Base-by-base conservation (phyloP, 2,329 filamentous ascomycete species). In the Cercospora citrullina region DNA sequence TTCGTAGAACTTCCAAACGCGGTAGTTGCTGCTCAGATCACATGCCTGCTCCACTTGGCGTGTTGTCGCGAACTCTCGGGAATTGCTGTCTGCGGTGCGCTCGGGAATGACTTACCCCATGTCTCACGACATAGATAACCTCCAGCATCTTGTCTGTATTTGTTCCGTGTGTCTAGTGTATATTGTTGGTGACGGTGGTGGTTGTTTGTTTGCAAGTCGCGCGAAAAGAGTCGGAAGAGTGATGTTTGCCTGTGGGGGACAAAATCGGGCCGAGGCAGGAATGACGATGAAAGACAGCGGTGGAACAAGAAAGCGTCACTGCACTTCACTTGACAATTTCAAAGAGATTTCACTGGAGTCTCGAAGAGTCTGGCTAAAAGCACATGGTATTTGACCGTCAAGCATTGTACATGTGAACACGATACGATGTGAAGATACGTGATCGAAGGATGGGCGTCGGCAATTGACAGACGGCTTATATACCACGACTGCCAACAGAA, bases 101-200 rank as follows among this genome's bases (percentile, higher is more conserved):
- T 33, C 23, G 30, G 16, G 7, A 61, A 45, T 10, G 14, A 83
- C 83, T 78, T 81, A 85, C 83, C 31, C 82, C 83, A 74, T 85
- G 83, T 60, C 83, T 77, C 28, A 84, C 80, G 63, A 85, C 78
- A 73, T 85, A 84, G 67, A 85, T 82, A 12, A 78, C 78, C 73
- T 85, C 82, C 67, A 85, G 72, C 79, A 80, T 80, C 51, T 70
- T 72, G 55, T 14, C 30, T 59, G 30, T 33, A 23, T 59, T 33
- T n/a, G 30, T 9, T 10, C 9, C 14, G 23, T 30, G 53, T 7
- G 16, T 30, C 21, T 58, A n/a, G 53, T 30, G 16, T 58, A 33
- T 58, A 58, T 58, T 5, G 30, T 5, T 14, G 26, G 12, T 59
- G 16, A 7, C 33, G 55, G 8, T 14, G 14, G 18, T 59, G 28